Conservation (phyloP, 345 rosid genomes). For the Erysimum cheiranthoides region DNA sequence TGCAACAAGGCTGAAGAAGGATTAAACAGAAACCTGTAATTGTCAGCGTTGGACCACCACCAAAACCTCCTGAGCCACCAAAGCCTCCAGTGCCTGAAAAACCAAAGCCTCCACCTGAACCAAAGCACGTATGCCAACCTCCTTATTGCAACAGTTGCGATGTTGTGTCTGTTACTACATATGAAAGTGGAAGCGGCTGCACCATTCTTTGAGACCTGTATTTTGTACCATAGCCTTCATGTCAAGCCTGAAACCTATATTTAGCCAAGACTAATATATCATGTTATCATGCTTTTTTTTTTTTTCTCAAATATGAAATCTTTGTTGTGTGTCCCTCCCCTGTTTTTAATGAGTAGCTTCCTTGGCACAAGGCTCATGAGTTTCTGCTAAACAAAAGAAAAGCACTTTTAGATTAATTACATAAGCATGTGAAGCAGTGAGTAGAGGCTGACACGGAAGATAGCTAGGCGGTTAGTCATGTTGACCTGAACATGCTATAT, state of each 20-base stretch:
- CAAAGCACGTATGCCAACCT: conserved; percentile 28
- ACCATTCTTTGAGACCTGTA: conserved; percentile 38
- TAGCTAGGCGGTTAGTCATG: neutral
- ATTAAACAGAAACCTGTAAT: conserved; percentile 49
- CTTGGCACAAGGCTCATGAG: neutral
- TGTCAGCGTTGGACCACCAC: conserved; percentile 46
- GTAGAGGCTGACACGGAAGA: too few species aligned
- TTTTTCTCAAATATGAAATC: neutral
- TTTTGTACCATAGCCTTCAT: conserved; percentile 17
- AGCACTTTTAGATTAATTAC: neutral
- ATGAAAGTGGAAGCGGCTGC: conserved; percentile 49
- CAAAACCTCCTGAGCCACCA: conserved; percentile 37
- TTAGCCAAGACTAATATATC: conserved; percentile 17
- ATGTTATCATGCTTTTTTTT: neutral
- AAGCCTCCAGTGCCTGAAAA: conserved; percentile 9
- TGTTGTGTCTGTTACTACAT: conserved; percentile 42
- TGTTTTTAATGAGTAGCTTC: conserved; percentile 15
- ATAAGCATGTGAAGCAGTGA: conserved; percentile 3
- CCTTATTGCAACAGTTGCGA: conserved; percentile 43
- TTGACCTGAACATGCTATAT: neutral
- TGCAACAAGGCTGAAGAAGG: conserved; percentile 33
- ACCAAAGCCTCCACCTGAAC: conserved; percentile 25
- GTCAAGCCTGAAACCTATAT: conserved; percentile 22
- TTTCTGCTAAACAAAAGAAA: neutral
- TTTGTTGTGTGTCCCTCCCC: conserved; percentile 23